These are phyloP conservation scores for Cryptococcus sp. DNA, from an alignment of 1,284 basidiomycete genomes.

Conservation along the genomic window DNA sequence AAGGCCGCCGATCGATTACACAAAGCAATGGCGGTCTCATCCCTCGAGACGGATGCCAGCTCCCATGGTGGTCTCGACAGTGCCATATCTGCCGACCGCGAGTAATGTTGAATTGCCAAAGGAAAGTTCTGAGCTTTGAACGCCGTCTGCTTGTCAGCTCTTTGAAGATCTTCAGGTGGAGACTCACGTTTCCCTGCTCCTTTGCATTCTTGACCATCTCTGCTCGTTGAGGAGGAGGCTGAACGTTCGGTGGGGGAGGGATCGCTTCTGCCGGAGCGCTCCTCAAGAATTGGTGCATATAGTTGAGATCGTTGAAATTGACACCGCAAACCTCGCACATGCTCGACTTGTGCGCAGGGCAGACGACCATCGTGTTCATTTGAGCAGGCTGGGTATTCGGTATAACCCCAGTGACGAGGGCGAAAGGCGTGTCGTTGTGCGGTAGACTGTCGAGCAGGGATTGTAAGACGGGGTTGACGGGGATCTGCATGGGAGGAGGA, in stretches of 20 bases:
- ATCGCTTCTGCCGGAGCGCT: conserved; percentile 63
- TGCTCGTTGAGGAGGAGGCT: conserved; percentile 59
- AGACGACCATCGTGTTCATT: conserved; percentile 48
- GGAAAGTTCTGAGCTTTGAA: conserved; percentile 70
- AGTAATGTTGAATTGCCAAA: conserved; percentile 78
- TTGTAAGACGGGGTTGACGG: conserved; percentile 36
- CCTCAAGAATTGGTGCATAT: conserved; percentile 62
- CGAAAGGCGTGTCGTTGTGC: conserved; percentile 28
- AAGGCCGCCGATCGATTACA: conserved; percentile 89
- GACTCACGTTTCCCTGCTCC: conserved; percentile 78
- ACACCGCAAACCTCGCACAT: conserved; percentile 64
- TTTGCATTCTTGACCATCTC: conserved; percentile 69
- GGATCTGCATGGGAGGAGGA: conserved; percentile 16
- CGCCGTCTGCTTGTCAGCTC: conserved; percentile 51
- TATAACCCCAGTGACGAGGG: conserved; percentile 21
- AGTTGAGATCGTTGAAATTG: conserved; percentile 65
- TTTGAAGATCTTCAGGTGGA: background rate
- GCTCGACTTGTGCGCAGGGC: conserved; percentile 59
- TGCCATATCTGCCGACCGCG: conserved; percentile 74
- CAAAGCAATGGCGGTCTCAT: conserved; percentile 81
- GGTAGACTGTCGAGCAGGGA: conserved; percentile 40
- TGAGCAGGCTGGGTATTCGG: conserved; percentile 30
- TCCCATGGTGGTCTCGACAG: conserved; percentile 87
- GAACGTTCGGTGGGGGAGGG: conserved; percentile 71
- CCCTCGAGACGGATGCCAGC: conserved; percentile 68